Base-by-base conservation (phyloP, 163 green algal genomes). In the Trebouxia gelatinosa region DNA sequence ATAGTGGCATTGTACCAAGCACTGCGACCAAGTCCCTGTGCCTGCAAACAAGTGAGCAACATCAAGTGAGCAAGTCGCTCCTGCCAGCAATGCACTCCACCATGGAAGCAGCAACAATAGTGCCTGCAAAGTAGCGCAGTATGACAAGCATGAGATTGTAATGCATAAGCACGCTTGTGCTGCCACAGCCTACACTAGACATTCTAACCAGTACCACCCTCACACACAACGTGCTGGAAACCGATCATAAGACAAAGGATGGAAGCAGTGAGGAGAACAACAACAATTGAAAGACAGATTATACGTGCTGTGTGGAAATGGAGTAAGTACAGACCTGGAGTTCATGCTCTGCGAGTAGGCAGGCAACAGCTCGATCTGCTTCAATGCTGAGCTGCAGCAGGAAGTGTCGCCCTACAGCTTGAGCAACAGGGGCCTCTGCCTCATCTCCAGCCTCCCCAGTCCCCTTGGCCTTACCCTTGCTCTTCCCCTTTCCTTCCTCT, bases 311-410 rank as follows among this genome's bases (percentile, higher is more conserved):
- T 9, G 57, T 26, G 28, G 19, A 17, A 19, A 35, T 26, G 19
- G 21, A 32, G 11, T 35, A 11, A 35, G 5, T n/a, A 31, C 61
- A 40, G 31, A 76, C 68, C 68, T 76, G 68, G 28, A 76, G 43
- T 35, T 76, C 68, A 76, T 76, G 68, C 9, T 62, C 29, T 28
- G 46, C 68, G 3, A 76, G 40, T 16, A 62, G 48, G 29, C 46
- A 40, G 13, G 68, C 68, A 39, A 76, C 40, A 43, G 68, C 46
- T 2, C 40, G 29, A 29, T 76, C 40, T 5, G 39, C 16, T 6
- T 62, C 68, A 11, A 28, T n/a, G 29, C 6, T 16, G n/a, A 76
- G 40, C 17, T 76, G 28, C 68, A 76, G 68, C n/a, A 7, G n/a
- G 9, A 76, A 76, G 40, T 61, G 68, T 43, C 32, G 43, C 4